A percentile compares a stretch with the other conserved stretches of the same genome.
These are phyloP conservation scores for Trichoderma asperelloides DNA, from an alignment of 495 filamentous ascomycete genomes.

Conservation along the genomic window DNA sequence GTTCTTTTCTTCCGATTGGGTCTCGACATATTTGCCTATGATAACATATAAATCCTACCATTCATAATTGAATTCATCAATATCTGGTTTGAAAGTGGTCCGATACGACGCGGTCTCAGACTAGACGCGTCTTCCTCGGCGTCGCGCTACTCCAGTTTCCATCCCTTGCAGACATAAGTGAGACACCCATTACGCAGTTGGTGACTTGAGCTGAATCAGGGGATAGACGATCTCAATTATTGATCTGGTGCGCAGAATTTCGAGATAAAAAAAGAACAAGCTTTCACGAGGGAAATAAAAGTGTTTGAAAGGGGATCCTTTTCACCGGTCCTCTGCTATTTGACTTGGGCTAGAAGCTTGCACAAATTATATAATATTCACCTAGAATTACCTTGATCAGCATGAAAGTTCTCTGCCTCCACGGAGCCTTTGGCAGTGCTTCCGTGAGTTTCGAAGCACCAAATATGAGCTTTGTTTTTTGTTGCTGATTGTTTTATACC, in stretches of 20 bases:
- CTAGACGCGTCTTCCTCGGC: background rate
- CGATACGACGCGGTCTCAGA: background rate
- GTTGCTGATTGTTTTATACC: conserved; percentile 15
- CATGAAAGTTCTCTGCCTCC: conserved; percentile 36
- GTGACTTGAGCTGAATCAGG: background rate
- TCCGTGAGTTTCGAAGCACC: conserved; percentile 31
- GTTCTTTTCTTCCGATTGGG: background rate
- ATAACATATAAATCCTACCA: background rate
- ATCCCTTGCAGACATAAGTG: background rate
- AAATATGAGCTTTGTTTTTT: background rate
- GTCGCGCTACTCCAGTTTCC: background rate
- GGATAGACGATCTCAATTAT: background rate
- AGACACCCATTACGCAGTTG: background rate
- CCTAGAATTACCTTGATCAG: background rate
- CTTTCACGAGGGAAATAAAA: too few species aligned
- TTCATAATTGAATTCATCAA: background rate
- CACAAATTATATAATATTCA: background rate
- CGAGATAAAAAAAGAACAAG: too few species aligned
- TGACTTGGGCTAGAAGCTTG: background rate
- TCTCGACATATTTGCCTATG: too few species aligned
- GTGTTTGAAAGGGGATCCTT: background rate
- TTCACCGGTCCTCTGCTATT: background rate
- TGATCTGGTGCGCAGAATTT: too few species aligned
- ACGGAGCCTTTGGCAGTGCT: conserved; percentile 41
- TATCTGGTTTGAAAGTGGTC: background rate